Conservation (phyloP, 441 rosid species). For the Populus hybrid region DNA sequence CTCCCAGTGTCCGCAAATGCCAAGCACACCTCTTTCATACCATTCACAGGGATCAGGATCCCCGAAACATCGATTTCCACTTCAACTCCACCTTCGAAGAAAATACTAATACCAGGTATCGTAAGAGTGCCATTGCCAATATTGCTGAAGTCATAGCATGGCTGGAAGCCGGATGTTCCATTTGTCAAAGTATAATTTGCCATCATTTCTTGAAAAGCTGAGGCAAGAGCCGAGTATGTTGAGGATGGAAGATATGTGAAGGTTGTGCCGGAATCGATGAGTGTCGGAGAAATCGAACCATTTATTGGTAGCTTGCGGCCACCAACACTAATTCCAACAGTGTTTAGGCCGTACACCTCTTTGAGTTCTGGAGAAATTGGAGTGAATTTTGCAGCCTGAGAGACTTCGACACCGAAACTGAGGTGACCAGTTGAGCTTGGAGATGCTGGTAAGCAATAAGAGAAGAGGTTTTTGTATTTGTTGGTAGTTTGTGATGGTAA, state of each 20-base stretch:
- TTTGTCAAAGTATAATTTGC: constrained; percentile 47
- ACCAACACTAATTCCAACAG: constrained; percentile 45
- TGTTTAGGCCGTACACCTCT: constrained; percentile 47
- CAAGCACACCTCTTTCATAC: neutral
- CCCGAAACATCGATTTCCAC: constrained; percentile 22
- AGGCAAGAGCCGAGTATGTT: constrained; percentile 44
- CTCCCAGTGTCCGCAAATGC: constrained; percentile 29
- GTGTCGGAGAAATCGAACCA: constrained; percentile 35
- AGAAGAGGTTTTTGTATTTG: constrained; percentile 28
- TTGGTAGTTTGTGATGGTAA: neutral
- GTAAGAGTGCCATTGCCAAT: neutral
- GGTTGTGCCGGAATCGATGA: constrained; percentile 65
- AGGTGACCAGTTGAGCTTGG: constrained; percentile 21
- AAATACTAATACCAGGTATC: neutral
- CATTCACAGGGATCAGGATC: neutral
- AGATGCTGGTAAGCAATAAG: constrained; percentile 22
- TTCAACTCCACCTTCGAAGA: constrained; percentile 19
- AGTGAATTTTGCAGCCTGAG: constrained; percentile 5
- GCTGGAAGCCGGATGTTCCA: constrained; percentile 11
- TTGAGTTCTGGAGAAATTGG: constrained; percentile 31
- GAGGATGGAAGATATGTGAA: constrained; percentile 29
- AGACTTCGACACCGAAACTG: neutral
- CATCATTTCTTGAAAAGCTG: constrained; percentile 52
- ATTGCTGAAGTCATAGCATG: constrained; percentile 17
- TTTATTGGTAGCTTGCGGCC: constrained; percentile 33